A percentile compares a stretch with the other conserved stretches of the same genome.
These are phyloP conservation scores for Cladosporium sp. DNA, from an alignment of 2,329 filamentous ascomycete species.

Conservation along the genomic window DNA sequence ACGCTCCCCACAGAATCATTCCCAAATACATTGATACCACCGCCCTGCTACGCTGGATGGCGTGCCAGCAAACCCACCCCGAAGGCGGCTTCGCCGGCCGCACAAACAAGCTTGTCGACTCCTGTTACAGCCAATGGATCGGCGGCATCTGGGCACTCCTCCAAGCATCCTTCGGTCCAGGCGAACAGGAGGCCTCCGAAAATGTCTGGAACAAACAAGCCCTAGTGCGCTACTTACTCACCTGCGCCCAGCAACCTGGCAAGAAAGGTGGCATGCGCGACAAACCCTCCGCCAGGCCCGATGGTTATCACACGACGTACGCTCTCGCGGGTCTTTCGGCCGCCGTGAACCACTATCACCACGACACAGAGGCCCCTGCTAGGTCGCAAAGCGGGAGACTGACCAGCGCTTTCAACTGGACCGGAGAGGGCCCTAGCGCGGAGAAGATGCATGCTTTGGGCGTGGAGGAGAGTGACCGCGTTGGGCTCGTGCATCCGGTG, in stretches of 20 bases:
- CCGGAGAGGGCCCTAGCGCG: constrained; percentile 46
- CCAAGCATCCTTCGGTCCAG: constrained; percentile 68
- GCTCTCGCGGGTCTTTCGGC: constrained; percentile 82
- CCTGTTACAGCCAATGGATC: constrained; percentile 98
- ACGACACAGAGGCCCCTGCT: constrained; percentile 33
- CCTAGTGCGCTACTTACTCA: constrained; percentile 83
- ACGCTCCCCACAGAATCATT: constrained; percentile 72
- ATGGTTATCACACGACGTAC: constrained; percentile 93
- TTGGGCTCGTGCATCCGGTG: constrained; percentile 75
- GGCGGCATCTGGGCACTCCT: constrained; percentile 92
- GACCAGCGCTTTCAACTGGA: constrained; percentile 48
- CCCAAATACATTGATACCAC: constrained; percentile 75
- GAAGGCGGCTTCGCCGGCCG: constrained; percentile 92
- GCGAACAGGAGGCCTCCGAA: constrained; percentile 28
- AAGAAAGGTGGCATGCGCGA: constrained; percentile 81
- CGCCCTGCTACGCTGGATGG: constrained; percentile 81
- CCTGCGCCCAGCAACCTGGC: constrained; percentile 73
- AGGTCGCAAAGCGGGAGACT: constrained; percentile 30
- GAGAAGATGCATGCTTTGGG: constrained; percentile 56
- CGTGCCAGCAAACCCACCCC: constrained; percentile 81
- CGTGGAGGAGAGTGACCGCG: constrained; percentile 69
- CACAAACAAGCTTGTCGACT: constrained; percentile 96
- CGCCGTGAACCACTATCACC: constrained; percentile 66
- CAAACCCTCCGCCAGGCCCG: constrained; percentile 87
- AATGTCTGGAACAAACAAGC: constrained; percentile 78